A percentile compares a stretch with the other conserved stretches of the same genome.
phyloP scores from a whole-genome alignment of 2,329 filamentous ascomycete genomes.

The Pseudogymnoascus sp. region DNA sequence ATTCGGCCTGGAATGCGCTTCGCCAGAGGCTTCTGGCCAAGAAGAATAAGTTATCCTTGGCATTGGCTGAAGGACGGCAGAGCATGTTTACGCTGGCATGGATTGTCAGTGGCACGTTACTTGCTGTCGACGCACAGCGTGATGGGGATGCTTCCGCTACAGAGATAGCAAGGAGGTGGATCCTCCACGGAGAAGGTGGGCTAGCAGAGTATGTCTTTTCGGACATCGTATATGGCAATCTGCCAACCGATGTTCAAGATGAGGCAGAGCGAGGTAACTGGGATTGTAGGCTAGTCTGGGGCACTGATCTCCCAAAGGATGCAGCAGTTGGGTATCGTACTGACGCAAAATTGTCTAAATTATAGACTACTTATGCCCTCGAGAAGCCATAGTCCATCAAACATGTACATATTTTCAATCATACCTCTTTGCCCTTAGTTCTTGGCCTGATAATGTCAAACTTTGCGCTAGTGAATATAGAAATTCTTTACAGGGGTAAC shows the following conservation, averaged over 20 bases:
- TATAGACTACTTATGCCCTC: not conserved
- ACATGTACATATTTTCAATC: not conserved
- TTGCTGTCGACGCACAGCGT: constrained; percentile 32
- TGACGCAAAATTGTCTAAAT: constrained; percentile 9
- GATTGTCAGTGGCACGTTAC: constrained; percentile 30
- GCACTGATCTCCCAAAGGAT: constrained; percentile 21
- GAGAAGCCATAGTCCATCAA: not conserved
- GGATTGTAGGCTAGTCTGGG: constrained; percentile 30
- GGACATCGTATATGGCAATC: constrained; percentile 20
- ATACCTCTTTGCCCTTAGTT: not conserved
- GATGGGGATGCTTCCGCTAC: constrained; percentile 27
- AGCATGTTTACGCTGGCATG: constrained; percentile 32
- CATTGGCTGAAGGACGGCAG: constrained; percentile 25
- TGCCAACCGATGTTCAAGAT: not conserved
- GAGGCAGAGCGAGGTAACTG: constrained; percentile 19
- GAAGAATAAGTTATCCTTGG: constrained; percentile 15
- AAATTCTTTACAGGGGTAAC: too few relatives aligned
- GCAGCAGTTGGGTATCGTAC: constrained; percentile 16
- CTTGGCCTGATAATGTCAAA: not conserved
- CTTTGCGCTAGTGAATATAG: not conserved
- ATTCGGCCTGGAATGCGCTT: constrained; percentile 3
- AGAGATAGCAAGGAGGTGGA: constrained; percentile 33
- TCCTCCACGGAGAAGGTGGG: constrained; percentile 26
- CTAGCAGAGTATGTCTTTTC: constrained; percentile 27
- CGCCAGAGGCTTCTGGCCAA: not conserved